These are phyloP conservation scores for Leccinum subrobustum DNA, from an alignment of 1,284 basidiomycete genomes.

Conservation along the genomic window DNA sequence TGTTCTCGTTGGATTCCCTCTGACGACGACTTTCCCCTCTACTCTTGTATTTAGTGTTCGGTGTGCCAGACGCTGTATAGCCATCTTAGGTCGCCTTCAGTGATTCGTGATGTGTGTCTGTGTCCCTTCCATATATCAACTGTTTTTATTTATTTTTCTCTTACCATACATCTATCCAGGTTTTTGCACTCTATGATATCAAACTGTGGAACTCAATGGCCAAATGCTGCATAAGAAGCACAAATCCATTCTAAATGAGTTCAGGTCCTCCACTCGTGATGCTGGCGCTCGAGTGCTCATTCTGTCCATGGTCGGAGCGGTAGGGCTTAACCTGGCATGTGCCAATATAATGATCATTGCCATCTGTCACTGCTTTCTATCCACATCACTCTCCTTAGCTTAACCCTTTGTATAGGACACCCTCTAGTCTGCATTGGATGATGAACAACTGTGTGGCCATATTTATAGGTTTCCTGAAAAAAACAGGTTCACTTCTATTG, in stretches of 20 bases:
- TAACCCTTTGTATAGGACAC: conserved; percentile 1
- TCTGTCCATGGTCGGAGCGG: conserved; percentile 17
- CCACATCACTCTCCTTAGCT: neutral
- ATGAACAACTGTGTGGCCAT: too few species aligned
- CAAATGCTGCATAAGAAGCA: neutral
- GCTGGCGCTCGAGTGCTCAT: conserved; percentile 13
- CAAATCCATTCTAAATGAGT: neutral
- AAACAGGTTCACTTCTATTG: too few species aligned
- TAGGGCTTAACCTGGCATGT: conserved; percentile 22
- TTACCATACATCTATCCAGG: neutral
- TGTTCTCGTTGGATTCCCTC: too few species aligned
- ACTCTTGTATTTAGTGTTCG: too few species aligned
- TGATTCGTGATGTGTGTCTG: neutral
- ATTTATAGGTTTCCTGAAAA: too few species aligned
- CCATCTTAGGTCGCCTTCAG: too few species aligned
- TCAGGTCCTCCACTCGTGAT: neutral
- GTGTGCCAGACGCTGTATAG: too few species aligned
- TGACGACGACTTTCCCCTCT: too few species aligned
- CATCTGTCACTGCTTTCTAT: conserved; percentile 1
- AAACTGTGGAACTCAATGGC: conserved; percentile 11
- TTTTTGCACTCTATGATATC: neutral
- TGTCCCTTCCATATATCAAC: neutral
- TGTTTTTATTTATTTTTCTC: neutral
- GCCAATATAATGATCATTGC: conserved; percentile 24
- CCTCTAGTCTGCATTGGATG: too few species aligned